Conservation (phyloP, 2,329 filamentous ascomycete genomes). For the Nigrospora sphaerica region DNA sequence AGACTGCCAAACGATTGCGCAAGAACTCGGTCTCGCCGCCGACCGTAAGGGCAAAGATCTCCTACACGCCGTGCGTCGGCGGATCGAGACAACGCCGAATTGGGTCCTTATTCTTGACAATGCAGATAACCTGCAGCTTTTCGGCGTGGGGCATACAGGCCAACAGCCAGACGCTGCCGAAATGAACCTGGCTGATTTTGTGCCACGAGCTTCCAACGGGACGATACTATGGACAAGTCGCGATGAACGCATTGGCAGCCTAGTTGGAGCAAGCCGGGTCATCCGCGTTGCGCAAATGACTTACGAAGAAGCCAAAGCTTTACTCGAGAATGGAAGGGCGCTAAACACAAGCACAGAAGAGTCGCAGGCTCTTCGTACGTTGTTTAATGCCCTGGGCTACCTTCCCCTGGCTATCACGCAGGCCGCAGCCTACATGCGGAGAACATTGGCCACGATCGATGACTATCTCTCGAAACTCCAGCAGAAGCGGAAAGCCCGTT, state of each 20-base stretch:
- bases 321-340: constrained; percentile 7
- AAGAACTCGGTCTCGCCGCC: neutral
- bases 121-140: too few relatives aligned
- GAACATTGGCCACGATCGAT: constrained; percentile 10
- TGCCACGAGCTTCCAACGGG: constrained; percentile 16
- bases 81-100: too few relatives aligned
- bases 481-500: constrained; percentile 11
- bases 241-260: constrained; percentile 13
- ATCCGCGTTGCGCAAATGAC: constrained; percentile 17
- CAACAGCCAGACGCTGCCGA: neutral
- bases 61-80: constrained; percentile 8
- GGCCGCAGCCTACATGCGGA: constrained; percentile 22
- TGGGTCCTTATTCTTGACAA: too few relatives aligned
- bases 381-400: constrained; percentile 17
- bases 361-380: constrained; percentile 1
- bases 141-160: too few relatives aligned
- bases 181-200: constrained; percentile 9
- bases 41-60: neutral
- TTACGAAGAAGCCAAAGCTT: constrained; percentile 5
- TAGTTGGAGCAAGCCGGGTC: constrained; percentile 13
- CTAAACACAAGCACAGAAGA: neutral
- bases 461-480: constrained; percentile 20
- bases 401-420: constrained; percentile 25
- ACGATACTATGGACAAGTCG: constrained; percentile 25
- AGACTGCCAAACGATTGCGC: neutral